Evolutionary conservation across 805 yeast species (phyloP), one percentile per base, ranked within the genome.

Genomic region (Candida coleopterorum): DNA sequence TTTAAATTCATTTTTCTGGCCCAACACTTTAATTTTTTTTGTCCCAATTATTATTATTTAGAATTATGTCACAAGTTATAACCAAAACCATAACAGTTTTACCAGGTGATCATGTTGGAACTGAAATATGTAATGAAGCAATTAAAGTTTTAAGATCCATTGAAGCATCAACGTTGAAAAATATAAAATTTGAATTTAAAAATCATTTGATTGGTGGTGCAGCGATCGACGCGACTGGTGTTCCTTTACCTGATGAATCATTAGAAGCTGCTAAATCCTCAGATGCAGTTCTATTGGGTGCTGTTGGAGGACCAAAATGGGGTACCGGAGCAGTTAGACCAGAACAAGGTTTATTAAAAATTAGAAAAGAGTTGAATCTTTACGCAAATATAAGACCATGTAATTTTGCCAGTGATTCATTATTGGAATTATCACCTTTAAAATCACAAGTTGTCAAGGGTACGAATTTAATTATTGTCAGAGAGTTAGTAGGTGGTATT

Each of bases 261-360:
- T 71, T 93, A 32, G 84, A 68, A 31, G 88, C 95, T 8, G 75
- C 97, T 25, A 88, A 86, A 63, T 66, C 68, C 30, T 82, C 97
- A 1, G 94, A 90, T 58, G 98, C 97, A 18, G 95, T 93, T n/a
- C 69, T 93, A 47, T 72, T 93, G 39, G 98, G 98, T 48, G 96
- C 98, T 7, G 98, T 93, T 23, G 98, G 98, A 45, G 98, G 98
- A 23, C 98, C 98, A 43, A 93, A 93, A 67, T 93, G 98, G 98
- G 97, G 97, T 25, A 85, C 97, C 18, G 97, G 97, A 34, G 56
- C 74, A 9, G 97, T 90, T 32, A 81, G 98, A 68, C 98, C 98
- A 35, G 98, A 93, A 62, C 97, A 87, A 66, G 98, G 98, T 42
- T 74, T 93, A 48, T 74, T 93, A 47, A 77, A 89, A 68, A 90